Base-by-base conservation (phyloP, 352 stramenopile genomes). In the Pythium sp. region DNA sequence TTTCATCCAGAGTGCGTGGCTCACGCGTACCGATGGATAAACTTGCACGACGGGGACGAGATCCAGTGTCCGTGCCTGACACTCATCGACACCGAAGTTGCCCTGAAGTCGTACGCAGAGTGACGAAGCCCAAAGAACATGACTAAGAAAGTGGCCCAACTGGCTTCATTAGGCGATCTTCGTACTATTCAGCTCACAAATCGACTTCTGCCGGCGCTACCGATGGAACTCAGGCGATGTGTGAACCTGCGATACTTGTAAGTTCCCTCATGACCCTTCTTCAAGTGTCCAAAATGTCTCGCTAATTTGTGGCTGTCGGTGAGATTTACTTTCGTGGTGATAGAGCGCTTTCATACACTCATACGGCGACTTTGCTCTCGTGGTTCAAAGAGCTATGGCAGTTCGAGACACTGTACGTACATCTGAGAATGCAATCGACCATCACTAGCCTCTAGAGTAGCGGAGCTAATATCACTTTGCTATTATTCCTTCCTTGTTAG, bases 101-200 rank as follows among this genome's bases (percentile, higher is more conserved):
- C 60, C 0, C 59, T 69, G 1, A 57, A 64, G 43, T 70, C 59
- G 0, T 78, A 73, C 46, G 63, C 65, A 11, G 61, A 65, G 2
- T 82, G 72, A 70, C 41, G 54, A 2, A 30, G 65, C 2, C 72
- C 74, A 0, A 54, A n/a, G 0, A 65, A 78, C 47, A 47, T 24
- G 18, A 75, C 64, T 4, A 26, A 26, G 6, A 69, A 51, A 15
- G 58, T 84, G 6, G 51, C 38, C 6, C 54, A 71, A 4, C 65
- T 84, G 6, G 70, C 77, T 8, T 58, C 68, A 1, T 67, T 65
- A 1, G 77, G 74, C 14, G 59, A 75, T 36, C 46, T 81, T 3
- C 57, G 73, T 14, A 78, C 71, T 3, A 11, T 78, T 22, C 69
- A 78, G 28, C 3, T 84, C 38, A 66, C 79, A 14, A 84, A 84